phyloP scores from a whole-genome alignment of 805 yeast genomes.

The Yarrowia sp. region DNA sequence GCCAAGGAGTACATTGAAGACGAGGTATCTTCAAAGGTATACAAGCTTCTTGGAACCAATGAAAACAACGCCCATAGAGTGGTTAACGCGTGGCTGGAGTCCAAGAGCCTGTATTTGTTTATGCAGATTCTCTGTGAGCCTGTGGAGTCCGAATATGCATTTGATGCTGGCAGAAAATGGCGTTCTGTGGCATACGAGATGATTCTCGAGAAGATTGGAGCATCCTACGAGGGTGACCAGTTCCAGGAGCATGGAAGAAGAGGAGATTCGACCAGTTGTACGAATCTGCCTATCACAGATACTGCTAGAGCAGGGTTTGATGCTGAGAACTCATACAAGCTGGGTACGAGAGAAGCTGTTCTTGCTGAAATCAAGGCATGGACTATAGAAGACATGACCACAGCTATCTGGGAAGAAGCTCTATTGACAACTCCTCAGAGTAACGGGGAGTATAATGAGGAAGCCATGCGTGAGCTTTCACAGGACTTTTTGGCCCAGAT shows the following conservation, averaged over 20 bases:
- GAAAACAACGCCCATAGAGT: slow-evolving; percentile 21
- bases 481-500: background rate
- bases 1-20: background rate
- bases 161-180: slow-evolving; percentile 13
- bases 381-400: background rate
- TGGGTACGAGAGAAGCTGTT: background rate
- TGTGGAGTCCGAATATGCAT: background rate
- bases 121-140: slow-evolving; percentile 9
- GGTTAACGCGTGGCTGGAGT: slow-evolving; percentile 3
- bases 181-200: slow-evolving; percentile 12
- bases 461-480: background rate
- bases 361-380: background rate
- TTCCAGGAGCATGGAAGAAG: slow-evolving; percentile 2
- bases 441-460: background rate
- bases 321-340: background rate
- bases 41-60: background rate
- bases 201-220: slow-evolving; percentile 5
- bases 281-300: background rate
- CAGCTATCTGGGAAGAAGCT: slow-evolving; percentile 5
- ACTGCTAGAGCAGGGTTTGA: background rate
- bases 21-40: background rate
- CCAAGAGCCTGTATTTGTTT: background rate
- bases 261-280: background rate
- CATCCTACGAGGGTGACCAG: background rate
- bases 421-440: background rate